Base-by-base conservation (phyloP, 2,329 filamentous ascomycete species). In the Paraphoma sp. region DNA sequence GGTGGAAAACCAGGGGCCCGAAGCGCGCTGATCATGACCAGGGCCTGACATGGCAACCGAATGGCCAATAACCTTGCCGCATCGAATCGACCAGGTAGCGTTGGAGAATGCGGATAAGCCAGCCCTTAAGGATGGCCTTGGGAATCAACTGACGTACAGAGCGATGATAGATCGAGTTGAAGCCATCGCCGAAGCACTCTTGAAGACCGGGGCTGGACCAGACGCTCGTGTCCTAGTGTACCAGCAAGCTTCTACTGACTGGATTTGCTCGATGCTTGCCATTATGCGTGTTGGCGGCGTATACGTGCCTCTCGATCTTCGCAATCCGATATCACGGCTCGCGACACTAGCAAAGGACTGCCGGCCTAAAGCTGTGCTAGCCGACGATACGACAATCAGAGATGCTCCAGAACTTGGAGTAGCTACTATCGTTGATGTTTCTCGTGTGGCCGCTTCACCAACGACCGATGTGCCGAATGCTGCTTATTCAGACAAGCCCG, bases 241-340 rank as follows among this genome's bases (percentile, higher is more conserved):
- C 51, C 76, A 79, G 40, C 51, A 79, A 5, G 71, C 82, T 0
- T 59, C 67, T 0, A 38, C 64, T 0, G 74, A 81, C 38, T 78
- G 68, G 67, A 63, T 79, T 3, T 68, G 54, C 43, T 77, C 76
- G 0, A 57, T 83, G 42, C 70, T 83, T 3, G 81, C 77, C 9
- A 78, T 82, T 44, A 58, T 74, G 53, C 66, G 72, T 0, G 47
- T 78, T 11, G 80, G 80, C 1, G 73, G 67, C 10, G 43, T 58
- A 4, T 78, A 74, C 51, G 56, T 77, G 3, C 75, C 75, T 0
- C 65, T 84, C 0, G 82, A 84, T 52, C 46, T 69, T 0, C 56
- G 65, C 0, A 72, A 66, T 9, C 65, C 72, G 1, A 14, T 67
- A 0, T 17, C 65, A 6, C 70, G 80, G 1, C 72, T 80, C 1